phyloP scores from a whole-genome alignment of 1,139 yeast genomes.

The Hansenula anomala region DNA sequence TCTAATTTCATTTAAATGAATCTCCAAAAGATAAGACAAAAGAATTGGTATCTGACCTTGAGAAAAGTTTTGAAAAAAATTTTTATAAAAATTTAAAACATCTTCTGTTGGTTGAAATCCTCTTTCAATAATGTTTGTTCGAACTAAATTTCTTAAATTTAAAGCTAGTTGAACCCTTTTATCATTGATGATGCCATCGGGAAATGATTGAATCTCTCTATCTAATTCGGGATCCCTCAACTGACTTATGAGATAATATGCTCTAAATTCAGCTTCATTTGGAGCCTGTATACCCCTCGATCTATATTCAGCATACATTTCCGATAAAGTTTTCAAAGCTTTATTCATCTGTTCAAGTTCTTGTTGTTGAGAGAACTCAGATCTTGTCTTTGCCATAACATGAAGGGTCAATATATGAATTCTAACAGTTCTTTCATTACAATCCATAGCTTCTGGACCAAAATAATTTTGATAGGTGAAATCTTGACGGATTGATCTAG shows the following conservation, averaged over 20 bases:
- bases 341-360: constrained; percentile 93
- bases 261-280: constrained; percentile 90
- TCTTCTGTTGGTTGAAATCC: constrained; percentile 56
- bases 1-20: constrained; percentile 75
- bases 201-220: constrained; percentile 67
- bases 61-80: constrained; percentile 57
- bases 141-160: constrained; percentile 58
- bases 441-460: constrained; percentile 91
- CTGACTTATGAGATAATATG: constrained; percentile 79
- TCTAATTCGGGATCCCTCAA: constrained; percentile 83
- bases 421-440: constrained; percentile 88
- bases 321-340: constrained; percentile 83
- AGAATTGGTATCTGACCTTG: constrained; percentile 59
- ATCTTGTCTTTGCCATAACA: constrained; percentile 74
- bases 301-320: constrained; percentile 79
- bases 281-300: constrained; percentile 66
- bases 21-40: constrained; percentile 71
- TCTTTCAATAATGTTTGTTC: constrained; percentile 57
- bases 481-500: constrained; percentile 96
- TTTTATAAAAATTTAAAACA: constrained; percentile 54
- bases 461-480: constrained; percentile 92
- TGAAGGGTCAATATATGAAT: constrained; percentile 82
- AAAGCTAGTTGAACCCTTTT: constrained; percentile 67
- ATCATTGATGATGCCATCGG: constrained; percentile 49
- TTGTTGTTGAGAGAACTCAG: constrained; percentile 88